Evolutionary conservation across 2,329 filamentous ascomycete species (phyloP).

Genomic region (Xylaria sp.): DNA sequence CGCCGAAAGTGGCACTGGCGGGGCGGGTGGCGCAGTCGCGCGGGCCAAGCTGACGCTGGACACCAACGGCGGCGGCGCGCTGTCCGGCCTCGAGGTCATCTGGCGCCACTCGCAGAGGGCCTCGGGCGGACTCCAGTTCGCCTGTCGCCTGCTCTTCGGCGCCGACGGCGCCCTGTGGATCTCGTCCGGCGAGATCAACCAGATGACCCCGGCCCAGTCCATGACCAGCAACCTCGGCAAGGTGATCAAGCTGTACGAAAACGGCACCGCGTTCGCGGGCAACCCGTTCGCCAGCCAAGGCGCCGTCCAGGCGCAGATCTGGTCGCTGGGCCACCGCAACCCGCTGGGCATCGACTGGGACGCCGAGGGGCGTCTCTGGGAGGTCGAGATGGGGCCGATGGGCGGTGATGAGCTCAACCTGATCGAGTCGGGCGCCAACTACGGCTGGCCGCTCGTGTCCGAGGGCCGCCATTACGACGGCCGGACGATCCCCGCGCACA

Average conservation of each 20-base stretch:
- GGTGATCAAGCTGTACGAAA: slow-evolving; percentile 39
- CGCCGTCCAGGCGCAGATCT: slow-evolving; percentile 35
- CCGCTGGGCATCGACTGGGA: slow-evolving; percentile 40
- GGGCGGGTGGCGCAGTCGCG: slow-evolving; percentile 36
- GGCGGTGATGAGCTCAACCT: slow-evolving; percentile 42
- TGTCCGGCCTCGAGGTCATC: slow-evolving; percentile 36
- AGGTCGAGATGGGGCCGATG: slow-evolving; percentile 41
- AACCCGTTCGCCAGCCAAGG: slow-evolving; percentile 39
- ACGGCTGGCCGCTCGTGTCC: slow-evolving; percentile 40
- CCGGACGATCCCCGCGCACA: slow-evolving; percentile 35
- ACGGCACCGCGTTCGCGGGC: slow-evolving; percentile 37
- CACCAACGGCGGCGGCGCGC: slow-evolving; percentile 35
- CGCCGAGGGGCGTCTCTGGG: slow-evolving; percentile 39
- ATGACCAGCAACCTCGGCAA: slow-evolving; percentile 41
- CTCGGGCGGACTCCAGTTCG: slow-evolving; percentile 36
- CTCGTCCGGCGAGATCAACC: slow-evolving; percentile 40
- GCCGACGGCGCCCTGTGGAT: slow-evolving; percentile 37
- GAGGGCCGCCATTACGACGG: slow-evolving; percentile 39
- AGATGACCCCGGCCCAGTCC: slow-evolving; percentile 36
- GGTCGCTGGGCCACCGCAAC: slow-evolving; percentile 39
- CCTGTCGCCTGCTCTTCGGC: slow-evolving; percentile 38
- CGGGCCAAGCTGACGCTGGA: slow-evolving; percentile 37
- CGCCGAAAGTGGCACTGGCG: slow-evolving; percentile 33
- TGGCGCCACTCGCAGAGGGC: slow-evolving; percentile 39
- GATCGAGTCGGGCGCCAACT: slow-evolving; percentile 39